These are phyloP conservation scores for Alternaria arborescens DNA, from an alignment of 2,329 filamentous ascomycete genomes.

Conservation along the genomic window DNA sequence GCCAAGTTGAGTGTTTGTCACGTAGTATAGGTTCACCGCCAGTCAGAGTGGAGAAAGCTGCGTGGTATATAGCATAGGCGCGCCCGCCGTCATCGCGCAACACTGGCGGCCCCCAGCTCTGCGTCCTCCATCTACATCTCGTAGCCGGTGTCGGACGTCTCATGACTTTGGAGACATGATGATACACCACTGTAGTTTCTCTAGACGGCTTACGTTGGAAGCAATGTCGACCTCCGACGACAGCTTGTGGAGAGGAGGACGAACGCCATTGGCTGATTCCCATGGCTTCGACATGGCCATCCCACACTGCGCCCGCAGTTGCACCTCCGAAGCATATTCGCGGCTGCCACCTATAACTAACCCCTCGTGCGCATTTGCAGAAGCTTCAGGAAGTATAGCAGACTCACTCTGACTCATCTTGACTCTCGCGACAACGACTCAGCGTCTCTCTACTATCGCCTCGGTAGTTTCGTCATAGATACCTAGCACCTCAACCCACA, in stretches of 20 bases:
- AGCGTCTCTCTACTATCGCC: constrained; percentile 28
- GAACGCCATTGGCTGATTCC: constrained; percentile 37
- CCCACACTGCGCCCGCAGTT: constrained; percentile 30
- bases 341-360: constrained; percentile 20
- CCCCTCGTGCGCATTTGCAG: constrained; percentile 13
- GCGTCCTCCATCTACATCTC: neutral
- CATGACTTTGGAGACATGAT: constrained; percentile 11
- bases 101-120: neutral
- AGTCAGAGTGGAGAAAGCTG: constrained; percentile 30
- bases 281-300: constrained; percentile 28
- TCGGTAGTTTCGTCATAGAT: constrained; percentile 46
- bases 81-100: neutral
- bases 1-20: constrained; percentile 18
- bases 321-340: constrained; percentile 18
- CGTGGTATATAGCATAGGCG: constrained; percentile 24
- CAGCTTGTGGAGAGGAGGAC: constrained; percentile 37
- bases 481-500: constrained; percentile 27
- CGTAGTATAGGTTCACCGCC: constrained; percentile 33
- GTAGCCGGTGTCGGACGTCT: constrained; percentile 2
- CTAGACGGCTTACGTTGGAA: constrained; percentile 8
- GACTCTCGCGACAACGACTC: constrained; percentile 19
- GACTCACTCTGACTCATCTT: constrained; percentile 30
- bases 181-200: constrained; percentile 16
- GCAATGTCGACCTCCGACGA: constrained; percentile 32
- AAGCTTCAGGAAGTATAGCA: constrained; percentile 19